These are phyloP conservation scores for Chloranthus sessilifolius DNA, from an alignment of 164 flowering plant genomes.

Conservation along the genomic window DNA sequence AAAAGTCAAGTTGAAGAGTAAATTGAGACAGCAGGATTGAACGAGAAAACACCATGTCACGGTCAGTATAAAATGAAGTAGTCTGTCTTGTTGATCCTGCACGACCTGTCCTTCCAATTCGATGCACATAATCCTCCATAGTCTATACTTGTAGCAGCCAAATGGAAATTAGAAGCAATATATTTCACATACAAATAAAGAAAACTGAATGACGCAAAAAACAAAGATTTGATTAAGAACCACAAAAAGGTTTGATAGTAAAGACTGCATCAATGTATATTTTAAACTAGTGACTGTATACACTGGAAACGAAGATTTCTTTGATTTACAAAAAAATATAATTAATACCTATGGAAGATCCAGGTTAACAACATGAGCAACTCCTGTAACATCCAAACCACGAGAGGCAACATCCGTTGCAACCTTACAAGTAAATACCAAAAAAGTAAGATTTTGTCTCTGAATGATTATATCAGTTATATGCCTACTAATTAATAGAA, in stretches of 20 bases:
- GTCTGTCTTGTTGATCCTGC: constrained; percentile 67
- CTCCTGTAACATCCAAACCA: constrained; percentile 68
- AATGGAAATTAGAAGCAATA: background rate
- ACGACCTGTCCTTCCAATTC: constrained; percentile 72
- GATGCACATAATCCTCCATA: constrained; percentile 70
- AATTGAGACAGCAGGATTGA: background rate
- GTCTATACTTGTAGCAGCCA: constrained; percentile 25
- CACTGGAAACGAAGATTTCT: too few species aligned
- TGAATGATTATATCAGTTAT: too few species aligned
- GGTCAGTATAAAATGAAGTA: constrained; percentile 60
- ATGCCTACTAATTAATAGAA: too few species aligned
- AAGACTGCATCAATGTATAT: too few species aligned
- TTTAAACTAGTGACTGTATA: too few species aligned
- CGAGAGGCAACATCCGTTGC: constrained; percentile 83
- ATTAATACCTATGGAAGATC: constrained; percentile 79
- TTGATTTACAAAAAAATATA: too few species aligned
- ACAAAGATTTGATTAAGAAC: too few species aligned
- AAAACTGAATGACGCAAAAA: too few species aligned
- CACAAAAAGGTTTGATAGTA: too few species aligned
- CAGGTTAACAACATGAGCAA: constrained; percentile 61
- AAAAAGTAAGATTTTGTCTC: background rate
- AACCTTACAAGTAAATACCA: constrained; percentile 32
- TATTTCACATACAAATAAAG: background rate
- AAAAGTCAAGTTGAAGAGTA: background rate
- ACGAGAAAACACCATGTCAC: constrained; percentile 47